Evolutionary conservation across 805 yeast genomes (phyloP), one percentile per base, ranked within the genome.

Genomic region (Wickerhamiella azyma): DNA sequence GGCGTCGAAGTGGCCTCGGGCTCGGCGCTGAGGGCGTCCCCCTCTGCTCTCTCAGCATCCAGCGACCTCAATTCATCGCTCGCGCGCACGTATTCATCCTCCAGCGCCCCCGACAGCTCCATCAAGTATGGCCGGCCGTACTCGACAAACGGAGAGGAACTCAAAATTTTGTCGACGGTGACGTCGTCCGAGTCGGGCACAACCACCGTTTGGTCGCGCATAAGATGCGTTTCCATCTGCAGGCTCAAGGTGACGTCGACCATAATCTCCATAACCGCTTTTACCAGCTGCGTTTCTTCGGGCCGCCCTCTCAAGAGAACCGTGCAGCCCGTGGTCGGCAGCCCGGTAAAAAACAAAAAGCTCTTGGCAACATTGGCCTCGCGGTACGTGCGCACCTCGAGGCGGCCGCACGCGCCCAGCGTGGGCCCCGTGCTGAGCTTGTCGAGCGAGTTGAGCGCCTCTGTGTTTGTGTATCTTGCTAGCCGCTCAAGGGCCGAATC

Each of bases 381-480:
- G 2, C 77, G 66, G 58, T 67, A 89, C 2, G 81, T 74, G 51
- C 75, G 75, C 9, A 84, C 83, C 51, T 81, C 85, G 58, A 92
- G 81, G 6, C 63, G 61, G 2, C 70, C 74, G 62, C 97, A 89
- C 7, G 67, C 66, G 0, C 98, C 99, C 43, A 92, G 66, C 46
- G 72, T 76, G 2, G 85, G 77, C 36, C 68, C 71, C 53, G 78
- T 71, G 10, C 92, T 84, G 11, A 92, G 66, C 56, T 81, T 84
- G 57, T 92, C 96, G 45, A 86, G 81, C 0, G 96, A 81, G 17
- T 80, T 77, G 17, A 85, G 81, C 18, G 94, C 77, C 56, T 86
- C 96, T 0, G 94, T 86, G 42, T 76, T 78, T 0, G 95, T 81
- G 51, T 85, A 69, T 46, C 85, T 67, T 0, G 96, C 75, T 3